Percentiles rank a stretch among this genome's conserved stretches.
Evolutionary conservation across 2,329 filamentous ascomycete genomes (phyloP).

Genomic region (Cladosporium sp.): DNA sequence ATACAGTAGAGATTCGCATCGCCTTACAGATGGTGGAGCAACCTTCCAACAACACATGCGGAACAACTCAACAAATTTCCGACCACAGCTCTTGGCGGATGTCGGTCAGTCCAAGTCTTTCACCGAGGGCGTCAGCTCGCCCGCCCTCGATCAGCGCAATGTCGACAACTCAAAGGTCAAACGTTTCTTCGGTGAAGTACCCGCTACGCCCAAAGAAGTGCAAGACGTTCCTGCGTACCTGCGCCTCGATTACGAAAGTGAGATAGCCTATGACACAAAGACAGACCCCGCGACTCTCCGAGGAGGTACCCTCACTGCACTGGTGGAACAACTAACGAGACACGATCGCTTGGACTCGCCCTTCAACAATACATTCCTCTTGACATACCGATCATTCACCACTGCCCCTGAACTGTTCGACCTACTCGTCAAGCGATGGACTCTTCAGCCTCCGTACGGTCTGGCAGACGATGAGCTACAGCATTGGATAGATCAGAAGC

Average conservation of each 20-base stretch:
- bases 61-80: slow-evolving; percentile 37
- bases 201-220: slow-evolving; percentile 44
- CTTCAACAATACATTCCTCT: slow-evolving; percentile 96
- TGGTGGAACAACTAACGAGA: slow-evolving; percentile 91
- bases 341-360: slow-evolving; percentile 93
- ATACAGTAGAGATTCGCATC: slow-evolving; percentile 31
- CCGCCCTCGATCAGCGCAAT: slow-evolving; percentile 27
- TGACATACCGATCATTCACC: slow-evolving; percentile 95
- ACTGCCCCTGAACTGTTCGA: slow-evolving; percentile 87
- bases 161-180: slow-evolving; percentile 47
- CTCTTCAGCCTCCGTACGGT: slow-evolving; percentile 83
- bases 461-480: slow-evolving; percentile 73
- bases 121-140: slow-evolving; percentile 48
- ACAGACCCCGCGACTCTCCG: slow-evolving; percentile 70
- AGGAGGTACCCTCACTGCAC: slow-evolving; percentile 79
- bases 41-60: slow-evolving; percentile 27
- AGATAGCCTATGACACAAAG: slow-evolving; percentile 87
- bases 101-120: slow-evolving; percentile 61
- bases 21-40: slow-evolving; percentile 32
- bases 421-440: slow-evolving; percentile 84
- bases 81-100: slow-evolving; percentile 50
- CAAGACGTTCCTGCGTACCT: slow-evolving; percentile 84
- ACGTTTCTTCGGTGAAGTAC: slow-evolving; percentile 50
- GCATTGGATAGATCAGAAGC: slow-evolving; percentile 86
- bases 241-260: slow-evolving; percentile 78